These are phyloP conservation scores for Diaporthe citri DNA, from an alignment of 2,329 filamentous ascomycete genomes.

Conservation along the genomic window DNA sequence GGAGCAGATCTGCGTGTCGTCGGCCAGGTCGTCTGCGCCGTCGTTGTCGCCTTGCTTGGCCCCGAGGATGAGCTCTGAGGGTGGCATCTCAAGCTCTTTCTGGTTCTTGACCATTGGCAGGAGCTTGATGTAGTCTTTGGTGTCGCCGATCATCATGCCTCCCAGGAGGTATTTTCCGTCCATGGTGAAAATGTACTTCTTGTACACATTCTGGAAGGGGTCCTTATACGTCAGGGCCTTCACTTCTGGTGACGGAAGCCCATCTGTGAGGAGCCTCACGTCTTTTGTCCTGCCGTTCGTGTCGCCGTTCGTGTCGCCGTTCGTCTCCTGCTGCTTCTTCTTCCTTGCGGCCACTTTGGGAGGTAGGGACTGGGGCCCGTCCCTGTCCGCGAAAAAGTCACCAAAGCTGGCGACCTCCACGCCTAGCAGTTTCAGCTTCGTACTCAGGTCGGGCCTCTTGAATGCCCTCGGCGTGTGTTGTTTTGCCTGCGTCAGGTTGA, in stretches of 20 bases:
- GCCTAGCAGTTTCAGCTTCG: constrained; percentile 89
- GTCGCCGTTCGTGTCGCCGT: constrained; percentile 42
- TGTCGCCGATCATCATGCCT: constrained; percentile 98
- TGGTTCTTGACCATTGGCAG: constrained; percentile 89
- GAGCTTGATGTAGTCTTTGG: constrained; percentile 88
- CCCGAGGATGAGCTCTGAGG: constrained; percentile 86
- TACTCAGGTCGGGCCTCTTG: constrained; percentile 88
- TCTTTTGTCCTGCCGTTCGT: constrained; percentile 50
- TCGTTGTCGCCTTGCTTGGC: constrained; percentile 81
- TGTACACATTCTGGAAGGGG: constrained; percentile 89
- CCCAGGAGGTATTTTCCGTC: constrained; percentile 92
- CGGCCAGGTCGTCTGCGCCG: constrained; percentile 80
- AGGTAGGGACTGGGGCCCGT: constrained; percentile 83
- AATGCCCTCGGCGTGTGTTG: constrained; percentile 77
- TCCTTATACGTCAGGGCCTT: constrained; percentile 91
- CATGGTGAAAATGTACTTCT: constrained; percentile 91
- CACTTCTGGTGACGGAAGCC: constrained; percentile 70
- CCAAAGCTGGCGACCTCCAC: constrained; percentile 95
- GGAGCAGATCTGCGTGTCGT: constrained; percentile 91
- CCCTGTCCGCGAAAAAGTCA: constrained; percentile 91
- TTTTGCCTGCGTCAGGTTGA: constrained; percentile 89
- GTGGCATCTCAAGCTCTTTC: constrained; percentile 82
- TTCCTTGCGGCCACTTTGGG: constrained; percentile 59
- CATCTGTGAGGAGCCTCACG: constrained; percentile 65
- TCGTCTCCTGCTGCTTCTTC: constrained; percentile 52